Conservation (phyloP, 257 asterid species). For the Anisodus acutangulus region DNA sequence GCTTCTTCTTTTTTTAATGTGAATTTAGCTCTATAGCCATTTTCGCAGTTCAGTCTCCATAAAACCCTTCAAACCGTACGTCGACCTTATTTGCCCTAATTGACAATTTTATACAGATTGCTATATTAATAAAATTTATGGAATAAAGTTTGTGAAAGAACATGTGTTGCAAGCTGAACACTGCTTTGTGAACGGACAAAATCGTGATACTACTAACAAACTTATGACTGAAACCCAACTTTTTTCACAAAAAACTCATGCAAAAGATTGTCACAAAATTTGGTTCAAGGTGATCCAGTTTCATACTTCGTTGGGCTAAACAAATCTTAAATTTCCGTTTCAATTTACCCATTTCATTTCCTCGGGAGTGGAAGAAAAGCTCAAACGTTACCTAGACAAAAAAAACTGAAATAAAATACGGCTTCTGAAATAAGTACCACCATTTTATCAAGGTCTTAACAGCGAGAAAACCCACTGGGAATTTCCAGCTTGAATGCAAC, state of each 20-base stretch:
- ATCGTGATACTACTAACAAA: too few species aligned
- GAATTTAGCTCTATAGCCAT: background rate
- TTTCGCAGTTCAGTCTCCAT: background rate
- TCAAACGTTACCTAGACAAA: background rate
- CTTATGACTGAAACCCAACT: too few species aligned
- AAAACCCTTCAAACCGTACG: background rate
- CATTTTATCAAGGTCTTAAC: background rate
- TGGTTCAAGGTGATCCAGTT: background rate
- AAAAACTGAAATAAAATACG: background rate
- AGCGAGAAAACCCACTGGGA: background rate
- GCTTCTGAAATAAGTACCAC: background rate
- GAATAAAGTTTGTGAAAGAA: too few species aligned
- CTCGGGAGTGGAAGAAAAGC: background rate
- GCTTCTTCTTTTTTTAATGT: background rate
- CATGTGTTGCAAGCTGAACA: too few species aligned
- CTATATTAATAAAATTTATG: too few species aligned
- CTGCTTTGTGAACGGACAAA: too few species aligned
- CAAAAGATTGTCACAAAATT: background rate
- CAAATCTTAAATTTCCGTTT: background rate
- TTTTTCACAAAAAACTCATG: too few species aligned
- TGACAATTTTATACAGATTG: too few species aligned
- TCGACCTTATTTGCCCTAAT: background rate
- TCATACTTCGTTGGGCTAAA: background rate
- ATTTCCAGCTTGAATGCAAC: background rate
- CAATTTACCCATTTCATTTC: background rate